phyloP scores from a whole-genome alignment of 495 filamentous ascomycete genomes.

The Pseudevernia furfuracea region DNA sequence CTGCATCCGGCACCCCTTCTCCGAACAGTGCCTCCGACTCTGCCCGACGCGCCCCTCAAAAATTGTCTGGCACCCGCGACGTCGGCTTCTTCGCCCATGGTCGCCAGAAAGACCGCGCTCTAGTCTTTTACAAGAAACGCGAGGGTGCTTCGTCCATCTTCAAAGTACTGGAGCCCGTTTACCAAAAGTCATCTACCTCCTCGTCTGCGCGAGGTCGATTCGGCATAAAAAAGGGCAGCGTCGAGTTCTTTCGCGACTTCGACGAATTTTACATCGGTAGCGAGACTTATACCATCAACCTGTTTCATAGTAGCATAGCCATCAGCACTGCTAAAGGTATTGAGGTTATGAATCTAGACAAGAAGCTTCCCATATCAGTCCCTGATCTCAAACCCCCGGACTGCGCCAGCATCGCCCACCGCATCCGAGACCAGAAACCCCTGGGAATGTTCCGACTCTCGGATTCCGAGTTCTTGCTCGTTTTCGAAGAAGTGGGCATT shows the following conservation, averaged over 20 bases:
- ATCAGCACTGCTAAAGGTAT: conserved; percentile 89
- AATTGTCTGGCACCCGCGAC: conserved; percentile 77
- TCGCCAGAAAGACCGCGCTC: conserved; percentile 88
- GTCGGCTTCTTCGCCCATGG: conserved; percentile 94
- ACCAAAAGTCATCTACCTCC: conserved; percentile 53
- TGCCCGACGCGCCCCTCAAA: conserved; percentile 73
- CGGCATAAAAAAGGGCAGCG: conserved; percentile 55
- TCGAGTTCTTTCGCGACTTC: conserved; percentile 95
- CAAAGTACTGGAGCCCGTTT: conserved; percentile 92
- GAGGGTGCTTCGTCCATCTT: conserved; percentile 87
- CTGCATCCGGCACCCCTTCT: conserved; percentile 49
- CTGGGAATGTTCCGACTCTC: conserved; percentile 95
- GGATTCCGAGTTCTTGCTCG: conserved; percentile 87
- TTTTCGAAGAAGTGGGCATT: conserved; percentile 89
- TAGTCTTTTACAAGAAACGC: conserved; percentile 95
- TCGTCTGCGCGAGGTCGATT: conserved; percentile 56
- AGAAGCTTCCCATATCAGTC: conserved; percentile 85
- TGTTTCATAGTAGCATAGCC: conserved; percentile 88
- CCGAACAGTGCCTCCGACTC: conserved; percentile 32
- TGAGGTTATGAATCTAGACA: conserved; percentile 92
- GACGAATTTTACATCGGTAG: conserved; percentile 98
- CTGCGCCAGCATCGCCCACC: conserved; percentile 67
- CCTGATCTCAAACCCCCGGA: conserved; percentile 63
- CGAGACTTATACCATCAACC: conserved; percentile 91
- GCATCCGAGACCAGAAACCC: conserved; percentile 71